A percentile compares a stretch with the other conserved stretches of the same genome.
These are phyloP conservation scores for Paraphaeosphaeria sporulosa DNA, from an alignment of 2,329 filamentous ascomycete species.

Conservation along the genomic window DNA sequence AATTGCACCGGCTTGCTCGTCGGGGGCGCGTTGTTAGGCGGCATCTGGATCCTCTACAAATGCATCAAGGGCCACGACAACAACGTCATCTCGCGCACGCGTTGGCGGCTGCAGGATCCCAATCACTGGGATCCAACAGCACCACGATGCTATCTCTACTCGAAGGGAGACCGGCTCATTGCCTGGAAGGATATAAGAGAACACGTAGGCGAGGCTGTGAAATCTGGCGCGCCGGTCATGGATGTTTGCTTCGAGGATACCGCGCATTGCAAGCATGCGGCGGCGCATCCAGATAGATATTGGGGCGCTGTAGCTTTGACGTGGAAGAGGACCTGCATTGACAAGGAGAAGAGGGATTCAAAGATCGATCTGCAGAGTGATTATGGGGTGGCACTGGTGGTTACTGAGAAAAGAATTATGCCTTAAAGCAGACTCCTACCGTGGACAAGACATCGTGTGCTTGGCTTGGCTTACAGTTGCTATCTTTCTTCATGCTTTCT, in stretches of 20 bases:
- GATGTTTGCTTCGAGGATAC: conserved; percentile 63
- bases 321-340: conserved; percentile 19
- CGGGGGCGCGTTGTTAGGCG: conserved; percentile 22
- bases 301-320: conserved; percentile 53
- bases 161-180: conserved; percentile 64
- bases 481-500: not conserved
- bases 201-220: conserved; percentile 56
- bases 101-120: conserved; percentile 16
- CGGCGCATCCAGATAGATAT: conserved; percentile 62
- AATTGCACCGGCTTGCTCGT: conserved; percentile 23
- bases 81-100: conserved; percentile 26
- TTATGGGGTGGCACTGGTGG: not conserved
- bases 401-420: not conserved
- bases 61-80: conserved; percentile 29
- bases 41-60: conserved; percentile 28
- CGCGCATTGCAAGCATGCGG: conserved; percentile 67
- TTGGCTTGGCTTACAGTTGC: not conserved
- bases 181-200: conserved; percentile 61
- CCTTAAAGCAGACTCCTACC: too few relatives aligned
- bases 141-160: conserved; percentile 63
- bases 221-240: conserved; percentile 56
- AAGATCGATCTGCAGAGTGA: not conserved
- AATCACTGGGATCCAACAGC: conserved; percentile 33
- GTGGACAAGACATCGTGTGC: too few relatives aligned
- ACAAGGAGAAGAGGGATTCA: not conserved